Evolutionary conservation across 2,329 filamentous ascomycete genomes (phyloP).

Genomic region (Penicillium sp.): DNA sequence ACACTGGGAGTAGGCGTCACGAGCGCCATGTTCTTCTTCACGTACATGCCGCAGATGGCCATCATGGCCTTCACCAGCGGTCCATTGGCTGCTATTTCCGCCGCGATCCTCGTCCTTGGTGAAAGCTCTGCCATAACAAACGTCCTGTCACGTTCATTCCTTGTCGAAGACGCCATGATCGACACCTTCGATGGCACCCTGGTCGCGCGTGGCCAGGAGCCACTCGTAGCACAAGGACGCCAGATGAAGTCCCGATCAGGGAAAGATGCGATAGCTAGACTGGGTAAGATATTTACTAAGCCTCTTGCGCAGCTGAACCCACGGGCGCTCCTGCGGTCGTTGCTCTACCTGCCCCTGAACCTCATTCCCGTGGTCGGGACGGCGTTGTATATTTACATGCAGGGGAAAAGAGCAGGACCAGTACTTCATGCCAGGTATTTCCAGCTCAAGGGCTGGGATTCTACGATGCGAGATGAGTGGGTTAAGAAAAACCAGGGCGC

Average conservation of each 20-base stretch:
- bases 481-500: slow-evolving; percentile 61
- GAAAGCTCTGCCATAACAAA: slow-evolving; percentile 48
- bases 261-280: slow-evolving; percentile 45
- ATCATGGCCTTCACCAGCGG: slow-evolving; percentile 77
- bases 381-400: slow-evolving; percentile 65
- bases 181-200: slow-evolving; percentile 79
- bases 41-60: slow-evolving; percentile 76
- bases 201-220: slow-evolving; percentile 46
- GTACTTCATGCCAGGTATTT: slow-evolving; percentile 63
- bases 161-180: slow-evolving; percentile 71
- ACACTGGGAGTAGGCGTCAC: slow-evolving; percentile 65
- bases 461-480: slow-evolving; percentile 57
- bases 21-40: slow-evolving; percentile 73
- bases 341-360: slow-evolving; percentile 84
- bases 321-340: slow-evolving; percentile 60
- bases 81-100: slow-evolving; percentile 56
- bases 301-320: slow-evolving; percentile 45
- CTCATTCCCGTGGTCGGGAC: slow-evolving; percentile 87
- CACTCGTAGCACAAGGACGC: slow-evolving; percentile 64
- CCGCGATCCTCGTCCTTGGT: slow-evolving; percentile 50
- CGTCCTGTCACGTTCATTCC: slow-evolving; percentile 57
- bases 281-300: slow-evolving; percentile 50
- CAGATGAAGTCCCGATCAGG: slow-evolving; percentile 51
- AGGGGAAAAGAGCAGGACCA: slow-evolving; percentile 54
- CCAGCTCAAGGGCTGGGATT: slow-evolving; percentile 76